Evolutionary conservation across 257 asterid genomes (phyloP).

Genomic region (Leonotis leonurus): DNA sequence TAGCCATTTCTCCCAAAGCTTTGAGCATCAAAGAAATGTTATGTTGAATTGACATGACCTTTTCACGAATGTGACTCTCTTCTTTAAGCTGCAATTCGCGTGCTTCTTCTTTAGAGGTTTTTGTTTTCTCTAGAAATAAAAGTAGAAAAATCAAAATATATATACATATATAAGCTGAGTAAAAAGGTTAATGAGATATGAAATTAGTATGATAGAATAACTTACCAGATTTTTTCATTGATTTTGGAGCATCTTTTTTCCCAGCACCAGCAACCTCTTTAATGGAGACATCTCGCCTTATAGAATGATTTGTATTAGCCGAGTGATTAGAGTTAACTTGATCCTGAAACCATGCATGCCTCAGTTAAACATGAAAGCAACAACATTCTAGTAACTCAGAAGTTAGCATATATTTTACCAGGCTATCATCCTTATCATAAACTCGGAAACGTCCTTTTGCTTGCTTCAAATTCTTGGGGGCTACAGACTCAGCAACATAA

Average conservation of each 20-base stretch:
- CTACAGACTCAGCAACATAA: constrained; percentile 79
- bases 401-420: constrained; percentile 30
- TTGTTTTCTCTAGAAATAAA: constrained; percentile 56
- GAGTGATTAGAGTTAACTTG: constrained; percentile 48
- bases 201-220: constrained; percentile 1
- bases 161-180: not conserved
- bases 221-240: constrained; percentile 73
- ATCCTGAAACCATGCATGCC: constrained; percentile 47
- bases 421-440: constrained; percentile 48
- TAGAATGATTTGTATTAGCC: constrained; percentile 39
- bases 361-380: constrained; percentile 1
- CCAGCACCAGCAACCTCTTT: constrained; percentile 48
- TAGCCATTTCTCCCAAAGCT: constrained; percentile 90
- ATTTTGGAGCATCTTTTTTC: constrained; percentile 66
- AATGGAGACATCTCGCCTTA: constrained; percentile 48
- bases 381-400: constrained; percentile 14
- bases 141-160: not conserved
- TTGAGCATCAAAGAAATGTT: constrained; percentile 70
- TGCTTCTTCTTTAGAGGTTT: constrained; percentile 96
- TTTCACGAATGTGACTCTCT: constrained; percentile 67
- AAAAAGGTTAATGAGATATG: not conserved
- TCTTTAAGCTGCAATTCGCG: constrained; percentile 91
- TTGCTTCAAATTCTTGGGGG: constrained; percentile 63
- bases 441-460: constrained; percentile 86
- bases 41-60: constrained; percentile 51